Percentiles rank a stretch among this genome's conserved stretches.
Evolutionary conservation across 2,329 filamentous ascomycete genomes (phyloP).

Genomic region (Trichoderma oligosporum): DNA sequence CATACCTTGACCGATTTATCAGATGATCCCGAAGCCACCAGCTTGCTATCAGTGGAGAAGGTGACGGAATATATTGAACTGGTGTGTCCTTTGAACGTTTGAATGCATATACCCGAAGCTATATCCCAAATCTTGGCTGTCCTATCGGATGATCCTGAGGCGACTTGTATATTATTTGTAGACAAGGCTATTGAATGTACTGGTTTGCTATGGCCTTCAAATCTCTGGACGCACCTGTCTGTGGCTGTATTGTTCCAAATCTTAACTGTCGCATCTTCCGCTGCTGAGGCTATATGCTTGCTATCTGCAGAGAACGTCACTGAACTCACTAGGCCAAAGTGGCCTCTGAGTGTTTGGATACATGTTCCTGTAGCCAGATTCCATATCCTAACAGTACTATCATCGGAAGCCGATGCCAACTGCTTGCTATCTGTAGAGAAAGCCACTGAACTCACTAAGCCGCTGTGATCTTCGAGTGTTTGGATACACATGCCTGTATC

Average conservation of each 20-base stretch:
- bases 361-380: not conserved
- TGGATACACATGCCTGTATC: not conserved
- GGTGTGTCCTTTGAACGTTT: not conserved
- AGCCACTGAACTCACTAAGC: not conserved
- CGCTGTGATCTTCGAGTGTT: not conserved
- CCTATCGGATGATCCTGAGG: not conserved
- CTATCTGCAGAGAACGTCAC: not conserved
- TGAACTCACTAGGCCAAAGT: not conserved
- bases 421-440: not conserved
- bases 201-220: not conserved
- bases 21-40: not conserved
- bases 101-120: not conserved
- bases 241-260: not conserved
- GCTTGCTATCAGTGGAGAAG: not conserved
- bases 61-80: not conserved
- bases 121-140: not conserved
- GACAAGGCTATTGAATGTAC: not conserved
- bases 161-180: not conserved
- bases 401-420: not conserved
- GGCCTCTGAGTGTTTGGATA: not conserved
- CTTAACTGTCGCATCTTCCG: not conserved
- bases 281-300: not conserved
- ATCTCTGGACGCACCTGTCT: not conserved
- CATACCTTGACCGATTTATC: not conserved
- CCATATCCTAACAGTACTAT: not conserved